A percentile compares a stretch with the other conserved stretches of the same genome.
phyloP scores from a whole-genome alignment of 306 rosid species.

The Oxytropis ochrocephala region DNA sequence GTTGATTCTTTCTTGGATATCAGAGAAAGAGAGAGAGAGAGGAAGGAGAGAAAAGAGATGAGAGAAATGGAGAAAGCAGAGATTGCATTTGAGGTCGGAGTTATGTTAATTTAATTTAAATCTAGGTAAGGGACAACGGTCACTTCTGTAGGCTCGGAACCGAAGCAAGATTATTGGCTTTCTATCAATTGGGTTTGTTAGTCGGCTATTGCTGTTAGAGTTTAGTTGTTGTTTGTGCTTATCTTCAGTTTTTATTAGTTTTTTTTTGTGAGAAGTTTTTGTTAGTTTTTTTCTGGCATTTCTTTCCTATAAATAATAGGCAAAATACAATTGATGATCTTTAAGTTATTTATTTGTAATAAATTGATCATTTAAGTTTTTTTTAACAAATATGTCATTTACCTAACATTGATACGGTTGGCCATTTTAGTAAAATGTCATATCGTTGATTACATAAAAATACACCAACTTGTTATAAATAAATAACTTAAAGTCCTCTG shows the following conservation, averaged over 20 bases:
- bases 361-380: no score
- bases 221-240: neutral
- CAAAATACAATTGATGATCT: no score
- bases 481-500: no score
- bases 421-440: no score
- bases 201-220: neutral
- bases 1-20: neutral
- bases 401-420: no score
- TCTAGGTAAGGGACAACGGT: slow-evolving; percentile 79
- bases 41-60: neutral
- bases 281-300: neutral
- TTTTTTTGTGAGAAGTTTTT: neutral
- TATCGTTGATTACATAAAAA: no score
- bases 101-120: slow-evolving; percentile 40
- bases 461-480: no score
- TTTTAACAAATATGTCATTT: no score
- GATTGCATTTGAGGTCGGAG: neutral
- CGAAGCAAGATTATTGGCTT: slow-evolving; percentile 37
- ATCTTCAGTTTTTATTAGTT: neutral
- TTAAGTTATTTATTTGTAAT: no score
- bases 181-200: neutral
- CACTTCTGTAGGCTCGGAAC: slow-evolving; percentile 43
- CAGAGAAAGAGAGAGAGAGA: neutral
- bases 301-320: no score
- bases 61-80: neutral